These are phyloP conservation scores for Candida anutae DNA, from an alignment of 1,139 yeast genomes.

Conservation along the genomic window DNA sequence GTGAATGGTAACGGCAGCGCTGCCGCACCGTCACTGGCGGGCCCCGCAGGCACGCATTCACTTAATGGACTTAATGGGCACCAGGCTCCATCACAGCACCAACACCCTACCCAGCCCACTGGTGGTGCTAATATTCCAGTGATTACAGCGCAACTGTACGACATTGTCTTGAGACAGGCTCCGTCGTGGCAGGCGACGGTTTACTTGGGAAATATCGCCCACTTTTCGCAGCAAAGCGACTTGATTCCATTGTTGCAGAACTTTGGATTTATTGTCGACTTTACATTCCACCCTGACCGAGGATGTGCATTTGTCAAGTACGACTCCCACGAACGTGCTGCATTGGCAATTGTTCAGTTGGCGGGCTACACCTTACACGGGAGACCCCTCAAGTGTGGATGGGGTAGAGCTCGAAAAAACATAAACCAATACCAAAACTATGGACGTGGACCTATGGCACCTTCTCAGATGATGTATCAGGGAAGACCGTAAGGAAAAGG, in stretches of 20 bases:
- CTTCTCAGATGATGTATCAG: conserved; percentile 15
- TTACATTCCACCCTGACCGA: conserved; percentile 73
- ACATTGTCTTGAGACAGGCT: conserved; percentile 63
- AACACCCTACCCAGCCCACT: background rate
- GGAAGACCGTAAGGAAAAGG: too few species aligned
- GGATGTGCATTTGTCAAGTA: conserved; percentile 83
- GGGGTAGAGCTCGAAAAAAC: conserved; percentile 68
- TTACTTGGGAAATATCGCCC: conserved; percentile 79
- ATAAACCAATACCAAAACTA: conserved; percentile 28
- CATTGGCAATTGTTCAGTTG: conserved; percentile 76
- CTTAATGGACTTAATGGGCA: too few species aligned
- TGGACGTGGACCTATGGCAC: conserved; percentile 20
- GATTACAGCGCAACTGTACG: conserved; percentile 53
- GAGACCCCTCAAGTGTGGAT: conserved; percentile 73
- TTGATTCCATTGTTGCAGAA: conserved; percentile 69
- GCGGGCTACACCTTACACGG: conserved; percentile 73
- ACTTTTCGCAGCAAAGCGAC: conserved; percentile 64
- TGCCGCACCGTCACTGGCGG: background rate
- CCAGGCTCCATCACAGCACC: background rate
- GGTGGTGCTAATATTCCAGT: conserved; percentile 15
- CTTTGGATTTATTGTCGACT: conserved; percentile 77
- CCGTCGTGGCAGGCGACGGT: conserved; percentile 88
- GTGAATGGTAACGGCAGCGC: conserved; percentile 1
- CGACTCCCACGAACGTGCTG: conserved; percentile 83
- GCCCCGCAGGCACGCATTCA: background rate